A percentile compares a stretch with the other conserved stretches of the same genome.
Conservation (phyloP, 495 filamentous ascomycete genomes). For the Trichoderma asperelloides region DNA sequence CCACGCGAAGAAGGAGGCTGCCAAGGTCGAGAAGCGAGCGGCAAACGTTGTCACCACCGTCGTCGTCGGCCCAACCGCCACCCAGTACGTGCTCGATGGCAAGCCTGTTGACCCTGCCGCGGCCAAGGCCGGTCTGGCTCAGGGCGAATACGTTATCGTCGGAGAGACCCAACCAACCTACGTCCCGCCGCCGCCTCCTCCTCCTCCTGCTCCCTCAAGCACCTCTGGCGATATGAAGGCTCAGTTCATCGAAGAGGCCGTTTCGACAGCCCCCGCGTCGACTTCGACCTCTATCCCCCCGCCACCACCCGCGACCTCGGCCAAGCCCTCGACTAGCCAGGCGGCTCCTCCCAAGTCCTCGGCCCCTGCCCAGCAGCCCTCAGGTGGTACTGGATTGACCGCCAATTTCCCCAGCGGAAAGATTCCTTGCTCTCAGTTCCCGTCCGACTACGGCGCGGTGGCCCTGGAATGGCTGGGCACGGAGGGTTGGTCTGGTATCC, state of each 20-base stretch:
- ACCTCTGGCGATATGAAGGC: constrained; percentile 21
- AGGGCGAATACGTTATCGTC: constrained; percentile 44
- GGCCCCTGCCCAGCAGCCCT: not conserved
- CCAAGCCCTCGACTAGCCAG: constrained; percentile 13
- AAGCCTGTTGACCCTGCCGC: constrained; percentile 40
- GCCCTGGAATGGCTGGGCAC: constrained; percentile 56
- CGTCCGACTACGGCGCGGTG: constrained; percentile 74
- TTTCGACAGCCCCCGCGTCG: not conserved
- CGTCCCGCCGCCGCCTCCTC: constrained; percentile 26
- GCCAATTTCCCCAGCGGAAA: constrained; percentile 69
- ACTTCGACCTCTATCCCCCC: not conserved
- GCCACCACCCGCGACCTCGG: constrained; percentile 15
- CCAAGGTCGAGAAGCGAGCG: constrained; percentile 31
- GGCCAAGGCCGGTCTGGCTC: constrained; percentile 53
- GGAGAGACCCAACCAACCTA: constrained; percentile 37
- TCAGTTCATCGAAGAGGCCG: constrained; percentile 24
- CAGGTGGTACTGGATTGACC: constrained; percentile 47
- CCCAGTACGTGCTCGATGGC: constrained; percentile 53
- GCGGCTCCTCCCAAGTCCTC: constrained; percentile 10
- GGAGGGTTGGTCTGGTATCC: constrained; percentile 75
- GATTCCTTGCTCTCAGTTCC: constrained; percentile 64
- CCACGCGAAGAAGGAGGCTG: constrained; percentile 26
- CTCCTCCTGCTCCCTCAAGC: constrained; percentile 20
- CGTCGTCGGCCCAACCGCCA: constrained; percentile 44
- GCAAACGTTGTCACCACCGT: constrained; percentile 26